phyloP scores from a whole-genome alignment of 2,329 filamentous ascomycete genomes.

The Dendryphion nanum region DNA sequence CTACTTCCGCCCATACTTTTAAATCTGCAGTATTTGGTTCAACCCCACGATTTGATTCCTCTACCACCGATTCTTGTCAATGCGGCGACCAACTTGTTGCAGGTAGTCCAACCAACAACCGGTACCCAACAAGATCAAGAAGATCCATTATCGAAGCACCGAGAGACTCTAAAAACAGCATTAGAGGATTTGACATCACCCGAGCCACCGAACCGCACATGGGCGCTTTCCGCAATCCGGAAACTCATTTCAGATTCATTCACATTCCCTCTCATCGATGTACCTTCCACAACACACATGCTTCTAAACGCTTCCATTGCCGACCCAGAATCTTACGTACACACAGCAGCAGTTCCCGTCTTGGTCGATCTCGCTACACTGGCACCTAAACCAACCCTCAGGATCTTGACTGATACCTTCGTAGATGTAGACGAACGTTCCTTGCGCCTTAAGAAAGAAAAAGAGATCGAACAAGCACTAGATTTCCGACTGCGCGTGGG shows the following conservation, averaged over 20 bases:
- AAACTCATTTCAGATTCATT: slow-evolving; percentile 52
- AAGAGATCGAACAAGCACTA: slow-evolving; percentile 41
- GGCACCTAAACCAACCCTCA: slow-evolving; percentile 62
- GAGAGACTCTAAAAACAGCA: slow-evolving; percentile 19
- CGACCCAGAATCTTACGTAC: slow-evolving; percentile 70
- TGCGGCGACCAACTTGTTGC: slow-evolving; percentile 43
- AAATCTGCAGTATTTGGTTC: slow-evolving; percentile 24
- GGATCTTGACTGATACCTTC: slow-evolving; percentile 66
- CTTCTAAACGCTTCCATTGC: slow-evolving; percentile 64
- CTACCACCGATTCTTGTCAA: slow-evolving; percentile 21
- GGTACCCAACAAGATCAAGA: slow-evolving; percentile 38
- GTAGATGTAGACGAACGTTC: slow-evolving; percentile 58
- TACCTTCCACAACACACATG: slow-evolving; percentile 63
- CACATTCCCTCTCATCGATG: slow-evolving; percentile 60
- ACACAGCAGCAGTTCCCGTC: slow-evolving; percentile 64
- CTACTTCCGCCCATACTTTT: too few relatives aligned
- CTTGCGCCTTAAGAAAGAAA: slow-evolving; percentile 21
- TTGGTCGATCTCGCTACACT: slow-evolving; percentile 61
- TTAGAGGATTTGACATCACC: slow-evolving; percentile 30
- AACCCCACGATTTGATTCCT: slow-evolving; percentile 8
- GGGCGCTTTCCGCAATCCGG: slow-evolving; percentile 32
- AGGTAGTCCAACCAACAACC: slow-evolving; percentile 56
- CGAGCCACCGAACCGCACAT: slow-evolving; percentile 37
- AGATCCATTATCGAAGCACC: slow-evolving; percentile 51
- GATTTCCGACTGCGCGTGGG: slow-evolving; percentile 68